Base-by-base conservation (phyloP, 768 basidiomycete species). In the Kwoniella pini region DNA sequence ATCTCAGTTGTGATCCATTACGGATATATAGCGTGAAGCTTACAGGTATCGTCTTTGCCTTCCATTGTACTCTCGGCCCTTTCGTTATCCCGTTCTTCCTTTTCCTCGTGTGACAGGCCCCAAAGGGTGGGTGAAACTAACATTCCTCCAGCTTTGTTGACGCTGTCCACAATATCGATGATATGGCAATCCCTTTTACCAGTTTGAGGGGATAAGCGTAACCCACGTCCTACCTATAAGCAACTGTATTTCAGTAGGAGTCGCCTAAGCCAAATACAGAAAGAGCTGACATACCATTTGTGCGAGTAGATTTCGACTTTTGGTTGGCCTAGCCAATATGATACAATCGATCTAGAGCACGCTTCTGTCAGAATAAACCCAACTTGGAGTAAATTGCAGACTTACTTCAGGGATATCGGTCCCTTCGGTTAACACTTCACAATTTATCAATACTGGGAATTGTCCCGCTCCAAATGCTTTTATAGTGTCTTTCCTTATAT, bases 401-500 rank as follows among this genome's bases (percentile, higher is more conserved):
- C 68, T 54, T 57, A 75, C 74, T 61, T 90, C 90, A 2, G 94
- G 94, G 52, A 97, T 91, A 80, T 98, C 94, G 19, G 92, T 86
- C 3, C 93, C 93, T 80, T 96, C 93, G 1, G 92, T 95, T 64
- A 96, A 81, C 48, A 96, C 88, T 21, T 91, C 91, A 88, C 93
- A 97, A 71, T 97, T 97, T 45, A 97, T 79, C 26, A 98, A 81
- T 1, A 98, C 89, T 11, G 92, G 91, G 71, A 86, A 96, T 52
- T 83, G 73, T 6, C 89, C 88, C 6, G 81, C 80, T 70, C 82
- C 86, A 78, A 97, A 98, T 1, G 80, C 82, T 3, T 80, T 74
- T 3, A 97, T 78, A 1, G 92, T 79, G 2, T 82, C 81, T 63
- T 82, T 84, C 11, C 94, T 85, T 62, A 90, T 86, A 3, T 71